Evolutionary conservation across 176 grass and related monocot species (phyloP).

Genomic region (Bromus sterilis): DNA sequence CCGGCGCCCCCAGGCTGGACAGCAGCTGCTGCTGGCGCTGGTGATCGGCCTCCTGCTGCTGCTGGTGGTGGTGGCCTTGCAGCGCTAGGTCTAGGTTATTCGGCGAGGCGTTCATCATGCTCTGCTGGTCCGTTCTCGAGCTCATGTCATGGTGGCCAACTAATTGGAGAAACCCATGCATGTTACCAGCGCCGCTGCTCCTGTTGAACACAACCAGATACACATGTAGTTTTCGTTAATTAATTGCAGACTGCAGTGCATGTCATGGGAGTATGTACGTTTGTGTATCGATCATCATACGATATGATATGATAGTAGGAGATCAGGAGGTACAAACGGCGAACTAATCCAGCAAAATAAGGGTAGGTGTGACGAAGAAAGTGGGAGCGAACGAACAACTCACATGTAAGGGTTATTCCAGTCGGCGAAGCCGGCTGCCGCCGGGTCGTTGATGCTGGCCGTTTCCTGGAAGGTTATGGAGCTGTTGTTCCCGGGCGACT

Average conservation of each 20-base stretch:
- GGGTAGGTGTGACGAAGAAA: neutral
- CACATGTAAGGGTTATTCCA: slow-evolving; percentile 75
- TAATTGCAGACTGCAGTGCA: neutral
- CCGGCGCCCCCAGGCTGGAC: slow-evolving; percentile 28
- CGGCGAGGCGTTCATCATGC: neutral
- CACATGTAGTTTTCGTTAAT: neutral
- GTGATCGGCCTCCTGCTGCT: neutral
- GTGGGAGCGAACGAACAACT: neutral
- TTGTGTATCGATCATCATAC: neutral
- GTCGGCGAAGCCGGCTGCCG: neutral
- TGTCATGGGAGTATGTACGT: neutral
- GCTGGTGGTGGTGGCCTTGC: slow-evolving; percentile 15
- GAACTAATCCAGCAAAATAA: neutral
- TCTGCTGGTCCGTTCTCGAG: slow-evolving; percentile 14
- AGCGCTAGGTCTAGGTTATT: slow-evolving; percentile 1
- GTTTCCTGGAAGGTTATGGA: slow-evolving; percentile 50
- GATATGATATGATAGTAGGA: neutral
- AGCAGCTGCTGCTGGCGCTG: slow-evolving; percentile 30
- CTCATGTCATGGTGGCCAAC: slow-evolving; percentile 15
- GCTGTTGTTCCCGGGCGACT: slow-evolving; percentile 32
- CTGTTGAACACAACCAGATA: neutral
- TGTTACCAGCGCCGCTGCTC: neutral
- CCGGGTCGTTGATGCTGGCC: slow-evolving; percentile 2
- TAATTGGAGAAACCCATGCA: slow-evolving; percentile 45
- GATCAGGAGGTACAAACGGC: neutral